Percentiles rank a stretch among this genome's conserved stretches.
These are phyloP conservation scores for Colletotrichum camelliae DNA, from an alignment of 2,329 filamentous ascomycete genomes.

Conservation along the genomic window DNA sequence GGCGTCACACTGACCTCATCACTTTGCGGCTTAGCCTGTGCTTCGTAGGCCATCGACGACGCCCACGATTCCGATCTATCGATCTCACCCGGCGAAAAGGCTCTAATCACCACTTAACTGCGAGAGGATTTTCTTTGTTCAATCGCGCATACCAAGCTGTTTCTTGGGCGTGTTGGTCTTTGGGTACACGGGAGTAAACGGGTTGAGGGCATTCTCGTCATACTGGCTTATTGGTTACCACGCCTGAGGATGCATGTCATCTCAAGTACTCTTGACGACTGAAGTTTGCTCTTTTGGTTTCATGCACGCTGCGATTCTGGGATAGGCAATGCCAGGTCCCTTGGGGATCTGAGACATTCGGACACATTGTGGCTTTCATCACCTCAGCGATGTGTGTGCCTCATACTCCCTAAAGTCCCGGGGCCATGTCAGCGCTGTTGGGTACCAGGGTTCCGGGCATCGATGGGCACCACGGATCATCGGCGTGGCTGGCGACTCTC, in stretches of 20 bases:
- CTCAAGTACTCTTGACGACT: neutral
- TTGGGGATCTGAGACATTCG: neutral
- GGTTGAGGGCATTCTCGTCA: neutral
- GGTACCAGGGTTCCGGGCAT: neutral
- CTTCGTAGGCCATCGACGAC: neutral
- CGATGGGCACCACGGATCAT: neutral
- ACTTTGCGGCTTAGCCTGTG: neutral
- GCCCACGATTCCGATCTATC: neutral
- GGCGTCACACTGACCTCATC: slow-evolving; percentile 9
- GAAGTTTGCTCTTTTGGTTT: neutral
- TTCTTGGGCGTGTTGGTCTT: neutral
- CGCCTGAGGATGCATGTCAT: neutral
- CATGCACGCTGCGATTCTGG: neutral
- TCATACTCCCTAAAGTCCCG: neutral
- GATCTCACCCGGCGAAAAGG: neutral
- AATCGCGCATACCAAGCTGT: neutral
- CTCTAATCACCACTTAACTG: neutral
- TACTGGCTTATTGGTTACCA: neutral
- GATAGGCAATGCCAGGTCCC: neutral
- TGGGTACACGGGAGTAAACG: neutral
- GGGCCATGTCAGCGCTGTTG: rapidly evolving
- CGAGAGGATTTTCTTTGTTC: neutral
- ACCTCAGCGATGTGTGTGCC: neutral
- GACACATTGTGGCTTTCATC: neutral
- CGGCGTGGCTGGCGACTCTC: neutral